A percentile compares a stretch with the other conserved stretches of the same genome.
These are phyloP conservation scores for Polychytrium aggregatum DNA, from an alignment of 192 early-diverging fungal genomes.

Conservation along the genomic window DNA sequence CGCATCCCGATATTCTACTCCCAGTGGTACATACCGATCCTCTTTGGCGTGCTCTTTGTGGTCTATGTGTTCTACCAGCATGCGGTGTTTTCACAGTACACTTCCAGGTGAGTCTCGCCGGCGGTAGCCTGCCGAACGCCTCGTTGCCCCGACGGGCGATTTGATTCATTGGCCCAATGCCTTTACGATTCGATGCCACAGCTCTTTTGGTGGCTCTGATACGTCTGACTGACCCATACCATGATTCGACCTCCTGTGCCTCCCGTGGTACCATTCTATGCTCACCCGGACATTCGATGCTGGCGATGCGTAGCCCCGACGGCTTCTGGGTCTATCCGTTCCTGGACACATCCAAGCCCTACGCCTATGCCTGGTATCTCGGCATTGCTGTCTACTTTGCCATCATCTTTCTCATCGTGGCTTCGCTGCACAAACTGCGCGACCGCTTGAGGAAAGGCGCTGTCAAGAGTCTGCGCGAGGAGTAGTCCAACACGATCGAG, in stretches of 20 bases:
- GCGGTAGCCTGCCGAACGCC: no score
- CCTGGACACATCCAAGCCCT: constrained; percentile 14
- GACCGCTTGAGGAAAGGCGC: no score
- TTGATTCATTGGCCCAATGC: no score
- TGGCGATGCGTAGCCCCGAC: background rate
- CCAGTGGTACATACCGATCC: constrained; percentile 10
- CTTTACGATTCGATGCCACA: no score
- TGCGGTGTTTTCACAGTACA: no score
- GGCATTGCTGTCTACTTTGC: constrained; percentile 9
- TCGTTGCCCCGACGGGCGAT: no score
- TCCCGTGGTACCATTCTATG: background rate
- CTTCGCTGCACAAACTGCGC: constrained; percentile 5
- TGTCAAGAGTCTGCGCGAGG: no score
- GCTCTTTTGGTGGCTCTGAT: no score
- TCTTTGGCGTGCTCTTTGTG: constrained; percentile 11
- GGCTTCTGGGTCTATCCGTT: constrained; percentile 27
- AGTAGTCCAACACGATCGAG: no score
- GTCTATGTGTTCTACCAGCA: constrained; percentile 15
- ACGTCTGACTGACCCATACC: no score
- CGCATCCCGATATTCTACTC: constrained; percentile 14
- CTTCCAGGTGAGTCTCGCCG: no score
- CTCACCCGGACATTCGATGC: background rate
- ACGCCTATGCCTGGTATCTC: constrained; percentile 13
- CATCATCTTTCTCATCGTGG: constrained; percentile 6
- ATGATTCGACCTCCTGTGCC: background rate